Base-by-base conservation (phyloP, 2,329 filamentous ascomycete genomes). In the Nigrospora oryzae region DNA sequence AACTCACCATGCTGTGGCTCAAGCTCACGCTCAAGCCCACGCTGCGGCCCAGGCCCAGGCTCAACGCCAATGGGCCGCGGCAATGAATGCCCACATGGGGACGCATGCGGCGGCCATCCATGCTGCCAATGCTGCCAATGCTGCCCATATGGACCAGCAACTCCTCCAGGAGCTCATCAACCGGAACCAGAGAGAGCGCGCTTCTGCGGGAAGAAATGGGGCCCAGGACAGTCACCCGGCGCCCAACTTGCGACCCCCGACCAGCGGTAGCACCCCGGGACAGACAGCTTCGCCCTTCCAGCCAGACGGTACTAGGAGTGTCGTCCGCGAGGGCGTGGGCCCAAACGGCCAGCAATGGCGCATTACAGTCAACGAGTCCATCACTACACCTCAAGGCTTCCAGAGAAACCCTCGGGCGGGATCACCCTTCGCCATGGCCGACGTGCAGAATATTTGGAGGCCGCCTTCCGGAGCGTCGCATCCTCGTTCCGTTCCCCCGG, bases 311-410 rank as follows among this genome's bases (percentile, higher is more conserved):
- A 64, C 63, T 10, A 64, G 67, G 17, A 71, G 67, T 11, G 64
- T 74, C 16, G 66, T 70, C 10, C 70, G 70, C 31, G 73, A 78
- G 54, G 66, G 68, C 10, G 53, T 71, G 31, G 69, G 69, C 0
- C 69, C 73, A 11, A 72, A 77, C 50, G 74, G 74, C 14, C 66
- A 74, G 46, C 64, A 71, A 45, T 75, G 71, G 67, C 70, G 71
- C 36, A 63, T 77, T 43, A 74, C 71, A 3, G 63, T 73, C 43
- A 76, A 75, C 52, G 71, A 74, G 15, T 55, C 56, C 16, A 59
- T 54, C 31, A 49, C 53, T 3, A 49, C 51, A 6, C 48, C 51
- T 15, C 49, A 42, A 15, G 57, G 53, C 30, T 51, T 49, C 11
- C 45, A 45, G 17, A 43, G 43, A 12, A 48, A 41, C 23, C 28